phyloP scores from a whole-genome alignment of 495 filamentous ascomycete genomes.

The Aspergillus egyptiacus region DNA sequence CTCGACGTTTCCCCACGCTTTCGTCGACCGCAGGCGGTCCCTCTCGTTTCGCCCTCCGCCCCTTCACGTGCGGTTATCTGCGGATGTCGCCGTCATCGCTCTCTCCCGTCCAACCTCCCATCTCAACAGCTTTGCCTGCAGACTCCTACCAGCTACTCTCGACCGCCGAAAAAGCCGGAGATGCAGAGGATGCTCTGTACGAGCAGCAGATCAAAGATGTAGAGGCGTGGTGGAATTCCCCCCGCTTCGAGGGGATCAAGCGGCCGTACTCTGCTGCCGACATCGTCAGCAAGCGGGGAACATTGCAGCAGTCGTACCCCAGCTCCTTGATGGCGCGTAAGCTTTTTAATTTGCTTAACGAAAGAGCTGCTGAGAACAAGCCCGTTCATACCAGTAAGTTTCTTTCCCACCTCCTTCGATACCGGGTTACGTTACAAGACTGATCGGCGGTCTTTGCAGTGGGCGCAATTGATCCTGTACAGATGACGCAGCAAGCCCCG shows the following conservation, averaged over 20 bases:
- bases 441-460: slow-evolving; percentile 43
- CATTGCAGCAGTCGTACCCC: slow-evolving; percentile 79
- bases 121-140: slow-evolving; percentile 54
- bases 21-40: slow-evolving; percentile 17
- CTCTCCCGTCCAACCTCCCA: slow-evolving; percentile 43
- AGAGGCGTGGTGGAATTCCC: slow-evolving; percentile 77
- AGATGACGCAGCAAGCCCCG: slow-evolving; percentile 97
- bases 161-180: slow-evolving; percentile 62
- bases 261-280: slow-evolving; percentile 85
- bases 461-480: slow-evolving; percentile 95
- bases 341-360: slow-evolving; percentile 79
- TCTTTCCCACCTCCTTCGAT: not conserved
- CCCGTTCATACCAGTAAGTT: slow-evolving; percentile 84
- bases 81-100: slow-evolving; percentile 36
- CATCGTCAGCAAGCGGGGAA: slow-evolving; percentile 87
- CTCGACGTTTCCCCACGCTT: slow-evolving; percentile 26
- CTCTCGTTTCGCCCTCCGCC: slow-evolving; percentile 28
- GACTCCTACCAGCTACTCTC: slow-evolving; percentile 78
- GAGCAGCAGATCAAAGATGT: slow-evolving; percentile 75
- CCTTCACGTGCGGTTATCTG: slow-evolving; percentile 41
- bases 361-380: slow-evolving; percentile 65
- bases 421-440: slow-evolving; percentile 1
- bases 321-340: slow-evolving; percentile 91
- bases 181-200: slow-evolving; percentile 75
- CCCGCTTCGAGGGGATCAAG: slow-evolving; percentile 82